Base-by-base conservation (phyloP, 768 basidiomycete genomes). In the Steccherinum ochraceum region DNA sequence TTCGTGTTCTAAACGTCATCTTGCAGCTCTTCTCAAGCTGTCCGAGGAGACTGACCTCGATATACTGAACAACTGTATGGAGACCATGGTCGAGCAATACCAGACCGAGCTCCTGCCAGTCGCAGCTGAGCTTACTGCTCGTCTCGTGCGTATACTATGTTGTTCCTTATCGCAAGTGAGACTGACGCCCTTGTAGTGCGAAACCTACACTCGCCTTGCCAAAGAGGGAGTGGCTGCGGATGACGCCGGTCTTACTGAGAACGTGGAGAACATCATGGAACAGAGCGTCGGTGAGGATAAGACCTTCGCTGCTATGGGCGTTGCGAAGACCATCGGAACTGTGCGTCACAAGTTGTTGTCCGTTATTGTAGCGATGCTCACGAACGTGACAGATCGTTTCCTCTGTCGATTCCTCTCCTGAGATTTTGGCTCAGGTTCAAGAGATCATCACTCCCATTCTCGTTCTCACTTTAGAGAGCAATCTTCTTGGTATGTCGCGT, bases 41-140 rank as follows among this genome's bases (percentile, higher is more conserved):
- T 83, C 88, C n/a, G 88, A 93, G 63, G 89, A 93, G 67, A 91
- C 89, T 42, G 92, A 94, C 64, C 70, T 95, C 41, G 91, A 94
- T 63, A 77, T 89, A 45, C 73, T 93, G 50, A 91, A 89, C 61
- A 74, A 72, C 54, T 80, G 85, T 60, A 90, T 92, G 84, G 87
- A 91, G 59, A 79, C 81, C 21, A 84, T 94, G 80, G 92, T 93
- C 13, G 82, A 90, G 56, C 78, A 79, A 40, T 95, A 89, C 78
- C 83, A 88, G 61, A 80, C 80, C 3, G 88, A 93, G 71, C 72
- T 95, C 4, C 70, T 91, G 3, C 91, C 91, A 4, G 91, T 93
- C 40, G 88, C 90, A 13, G 83, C 83, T 26, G 84, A 90, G 64
- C 74, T 95, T 42, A 81, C 87, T 7, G 75, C 80, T 16, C 80